phyloP scores from a whole-genome alignment of 2,329 filamentous ascomycete species.

The Tolypocladium sp. region DNA sequence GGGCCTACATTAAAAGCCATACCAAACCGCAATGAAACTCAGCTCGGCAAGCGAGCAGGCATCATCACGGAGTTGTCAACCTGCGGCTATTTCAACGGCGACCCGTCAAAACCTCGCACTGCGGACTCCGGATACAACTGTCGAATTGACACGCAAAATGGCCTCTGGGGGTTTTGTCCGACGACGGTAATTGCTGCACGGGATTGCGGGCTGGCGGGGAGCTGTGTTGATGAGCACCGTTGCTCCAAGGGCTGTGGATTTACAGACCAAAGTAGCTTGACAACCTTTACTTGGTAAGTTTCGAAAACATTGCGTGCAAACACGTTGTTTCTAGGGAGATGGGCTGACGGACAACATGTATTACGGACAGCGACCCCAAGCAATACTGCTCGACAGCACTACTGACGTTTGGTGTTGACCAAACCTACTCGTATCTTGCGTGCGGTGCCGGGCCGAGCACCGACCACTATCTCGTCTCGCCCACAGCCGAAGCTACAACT shows the following conservation, averaged over 20 bases:
- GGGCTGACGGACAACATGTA: background rate
- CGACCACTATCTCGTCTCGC: background rate
- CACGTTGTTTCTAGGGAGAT: too few relatives aligned
- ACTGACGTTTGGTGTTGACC: background rate
- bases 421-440: background rate
- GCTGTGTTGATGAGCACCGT: background rate
- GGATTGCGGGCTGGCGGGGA: background rate
- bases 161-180: background rate
- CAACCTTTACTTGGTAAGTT: background rate
- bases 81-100: background rate
- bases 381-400: background rate
- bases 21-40: too few relatives aligned
- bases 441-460: background rate
- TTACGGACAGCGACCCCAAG: background rate
- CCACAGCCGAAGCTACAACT: background rate
- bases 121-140: background rate
- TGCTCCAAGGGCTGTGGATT: background rate
- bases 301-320: too few relatives aligned
- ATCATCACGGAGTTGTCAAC: background rate
- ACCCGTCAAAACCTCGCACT: background rate
- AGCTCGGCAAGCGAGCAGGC: too few relatives aligned
- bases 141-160: background rate
- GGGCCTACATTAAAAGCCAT: too few relatives aligned
- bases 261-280: background rate
- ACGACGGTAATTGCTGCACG: background rate